Conservation (phyloP, 345 rosid genomes). For the Gossypium sturtianum region DNA sequence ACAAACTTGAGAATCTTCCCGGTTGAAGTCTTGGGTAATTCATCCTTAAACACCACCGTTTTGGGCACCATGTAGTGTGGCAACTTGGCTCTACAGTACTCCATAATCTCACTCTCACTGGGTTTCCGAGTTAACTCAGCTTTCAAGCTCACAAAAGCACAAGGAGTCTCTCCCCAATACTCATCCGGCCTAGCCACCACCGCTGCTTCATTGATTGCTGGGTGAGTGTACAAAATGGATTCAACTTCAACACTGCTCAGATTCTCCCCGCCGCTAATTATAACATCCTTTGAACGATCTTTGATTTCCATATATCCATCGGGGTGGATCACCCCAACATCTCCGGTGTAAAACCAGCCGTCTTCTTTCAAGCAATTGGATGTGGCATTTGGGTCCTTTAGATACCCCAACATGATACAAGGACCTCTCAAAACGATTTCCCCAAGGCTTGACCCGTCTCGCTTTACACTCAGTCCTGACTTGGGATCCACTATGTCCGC, state of each 20-base stretch:
- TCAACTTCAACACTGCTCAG: constrained; percentile 75
- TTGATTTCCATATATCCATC: constrained; percentile 68
- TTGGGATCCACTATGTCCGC: constrained; percentile 52
- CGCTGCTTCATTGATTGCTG: constrained; percentile 65
- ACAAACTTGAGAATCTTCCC: constrained; percentile 57
- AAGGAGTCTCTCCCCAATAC: constrained; percentile 84
- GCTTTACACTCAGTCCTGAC: constrained; percentile 43
- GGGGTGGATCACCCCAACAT: constrained; percentile 48
- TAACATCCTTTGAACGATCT: constrained; percentile 72
- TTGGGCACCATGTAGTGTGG: constrained; percentile 24
- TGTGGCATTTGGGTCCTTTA: constrained; percentile 56
- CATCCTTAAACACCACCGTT: constrained; percentile 47
- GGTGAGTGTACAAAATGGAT: constrained; percentile 56
- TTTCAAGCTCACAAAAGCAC: constrained; percentile 60
- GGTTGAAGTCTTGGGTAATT: constrained; percentile 58
- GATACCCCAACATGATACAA: constrained; percentile 67
- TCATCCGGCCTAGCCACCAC: constrained; percentile 81
- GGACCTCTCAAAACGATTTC: constrained; percentile 70
- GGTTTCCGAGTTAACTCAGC: constrained; percentile 10
- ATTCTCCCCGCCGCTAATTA: constrained; percentile 85
- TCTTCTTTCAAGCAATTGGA: constrained; percentile 36
- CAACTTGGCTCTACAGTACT: constrained; percentile 39
- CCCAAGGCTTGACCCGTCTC: constrained; percentile 55
- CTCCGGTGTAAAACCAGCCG: constrained; percentile 40
- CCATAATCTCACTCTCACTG: constrained; percentile 30